These are phyloP conservation scores for Metarhizium robertsii DNA, from an alignment of 2,329 filamentous ascomycete species.

Conservation along the genomic window DNA sequence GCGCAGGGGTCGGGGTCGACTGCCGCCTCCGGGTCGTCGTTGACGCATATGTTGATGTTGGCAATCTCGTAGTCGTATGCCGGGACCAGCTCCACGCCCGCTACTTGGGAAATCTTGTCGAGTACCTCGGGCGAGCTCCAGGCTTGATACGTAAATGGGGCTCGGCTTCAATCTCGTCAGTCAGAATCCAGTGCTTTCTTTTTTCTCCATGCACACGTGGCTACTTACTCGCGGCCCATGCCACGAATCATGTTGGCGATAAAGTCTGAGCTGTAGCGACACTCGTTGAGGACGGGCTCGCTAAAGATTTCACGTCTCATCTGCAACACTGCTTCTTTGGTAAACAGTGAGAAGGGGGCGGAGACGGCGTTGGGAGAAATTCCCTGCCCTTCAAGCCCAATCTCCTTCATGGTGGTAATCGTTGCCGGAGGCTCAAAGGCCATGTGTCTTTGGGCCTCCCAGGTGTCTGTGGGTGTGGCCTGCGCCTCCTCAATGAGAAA, in stretches of 20 bases:
- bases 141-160: constrained; percentile 51
- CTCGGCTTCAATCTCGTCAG: constrained; percentile 23
- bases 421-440: constrained; percentile 39
- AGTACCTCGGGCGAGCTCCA: constrained; percentile 35
- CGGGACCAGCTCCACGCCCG: constrained; percentile 44
- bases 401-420: constrained; percentile 51
- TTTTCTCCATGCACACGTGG: too few species aligned
- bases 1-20: constrained; percentile 17
- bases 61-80: constrained; percentile 46
- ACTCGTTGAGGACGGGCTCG: constrained; percentile 45
- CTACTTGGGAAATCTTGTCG: constrained; percentile 38
- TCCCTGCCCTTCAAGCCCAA: constrained; percentile 46
- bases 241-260: constrained; percentile 48
- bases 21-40: constrained; percentile 13
- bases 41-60: constrained; percentile 44
- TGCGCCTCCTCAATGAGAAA: constrained; percentile 18
- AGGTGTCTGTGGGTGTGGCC: constrained; percentile 19
- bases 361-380: constrained; percentile 56
- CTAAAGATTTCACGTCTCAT: constrained; percentile 56
- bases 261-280: constrained; percentile 36
- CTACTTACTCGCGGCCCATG: constrained; percentile 23
- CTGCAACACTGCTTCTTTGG: constrained; percentile 47
- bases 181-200: too few species aligned
- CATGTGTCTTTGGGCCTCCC: constrained; percentile 47
- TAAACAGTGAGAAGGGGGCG: constrained; percentile 56